A percentile compares a stretch with the other conserved stretches of the same genome.
phyloP scores from a whole-genome alignment of 352 stramenopile species.

The Peronosclerospora sorghi region DNA sequence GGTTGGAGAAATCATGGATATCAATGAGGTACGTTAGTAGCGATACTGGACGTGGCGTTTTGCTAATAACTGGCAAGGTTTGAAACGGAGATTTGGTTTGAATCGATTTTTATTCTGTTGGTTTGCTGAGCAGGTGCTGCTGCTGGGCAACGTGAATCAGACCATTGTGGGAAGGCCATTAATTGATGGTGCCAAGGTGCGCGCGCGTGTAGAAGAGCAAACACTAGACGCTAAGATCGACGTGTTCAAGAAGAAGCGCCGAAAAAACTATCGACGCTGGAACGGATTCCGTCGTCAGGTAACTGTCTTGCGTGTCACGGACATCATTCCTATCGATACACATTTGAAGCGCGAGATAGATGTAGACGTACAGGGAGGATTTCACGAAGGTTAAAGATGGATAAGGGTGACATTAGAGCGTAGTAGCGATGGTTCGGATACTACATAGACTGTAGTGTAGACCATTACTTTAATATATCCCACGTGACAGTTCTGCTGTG shows the following conservation, averaged over 20 bases:
- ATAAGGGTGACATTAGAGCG: too few relatives aligned
- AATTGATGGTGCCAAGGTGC: constrained; percentile 57
- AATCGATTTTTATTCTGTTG: too few relatives aligned
- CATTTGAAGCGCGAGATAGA: constrained; percentile 8
- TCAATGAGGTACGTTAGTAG: constrained; percentile 38
- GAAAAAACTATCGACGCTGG: constrained; percentile 86
- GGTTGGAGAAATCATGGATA: constrained; percentile 73
- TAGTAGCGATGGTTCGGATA: too few relatives aligned
- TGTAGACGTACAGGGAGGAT: not conserved
- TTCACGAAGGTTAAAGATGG: too few relatives aligned
- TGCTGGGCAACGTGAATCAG: constrained; percentile 77
- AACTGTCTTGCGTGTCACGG: constrained; percentile 74
- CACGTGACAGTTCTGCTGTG: too few relatives aligned
- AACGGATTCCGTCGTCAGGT: constrained; percentile 82
- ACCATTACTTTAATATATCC: too few relatives aligned
- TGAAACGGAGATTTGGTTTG: too few relatives aligned
- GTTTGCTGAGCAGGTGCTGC: constrained; percentile 37
- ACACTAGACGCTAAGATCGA: constrained; percentile 83
- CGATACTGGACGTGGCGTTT: too few relatives aligned
- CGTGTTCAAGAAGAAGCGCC: constrained; percentile 86
- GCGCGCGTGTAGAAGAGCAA: constrained; percentile 77
- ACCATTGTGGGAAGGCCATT: constrained; percentile 71
- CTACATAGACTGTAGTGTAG: too few relatives aligned
- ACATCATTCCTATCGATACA: constrained; percentile 53
- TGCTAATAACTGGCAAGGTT: too few relatives aligned